Conservation (phyloP, 2,329 filamentous ascomycete species). For the Aspergillus ochraceoroseus region DNA sequence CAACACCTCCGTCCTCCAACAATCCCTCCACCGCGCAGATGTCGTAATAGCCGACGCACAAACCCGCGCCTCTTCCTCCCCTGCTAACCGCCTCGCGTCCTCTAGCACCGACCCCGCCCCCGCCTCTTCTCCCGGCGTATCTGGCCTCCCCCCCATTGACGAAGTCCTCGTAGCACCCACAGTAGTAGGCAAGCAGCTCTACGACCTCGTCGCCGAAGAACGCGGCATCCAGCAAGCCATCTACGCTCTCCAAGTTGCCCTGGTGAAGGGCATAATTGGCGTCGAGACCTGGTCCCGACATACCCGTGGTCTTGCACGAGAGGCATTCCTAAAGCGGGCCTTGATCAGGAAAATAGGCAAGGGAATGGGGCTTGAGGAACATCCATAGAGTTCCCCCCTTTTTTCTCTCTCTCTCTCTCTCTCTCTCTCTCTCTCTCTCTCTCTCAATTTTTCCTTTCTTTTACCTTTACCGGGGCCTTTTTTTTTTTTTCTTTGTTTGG, state of each 20-base stretch:
- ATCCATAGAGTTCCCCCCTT: neutral
- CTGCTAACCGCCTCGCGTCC: constrained; percentile 17
- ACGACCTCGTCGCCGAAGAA: constrained; percentile 83
- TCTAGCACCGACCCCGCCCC: constrained; percentile 31
- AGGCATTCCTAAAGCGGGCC: constrained; percentile 46
- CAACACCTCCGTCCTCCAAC: constrained; percentile 74
- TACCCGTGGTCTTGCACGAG: constrained; percentile 45
- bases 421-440: too few species aligned
- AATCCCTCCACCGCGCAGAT: constrained; percentile 73
- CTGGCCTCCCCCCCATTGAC: constrained; percentile 68
- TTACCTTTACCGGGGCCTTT: too few species aligned
- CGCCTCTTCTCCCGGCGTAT: constrained; percentile 21
- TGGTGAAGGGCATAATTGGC: constrained; percentile 44
- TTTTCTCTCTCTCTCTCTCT: too few species aligned
- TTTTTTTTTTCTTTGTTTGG: too few species aligned
- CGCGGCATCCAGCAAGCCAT: constrained; percentile 79
- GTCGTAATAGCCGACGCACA: constrained; percentile 68
- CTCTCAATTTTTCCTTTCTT: too few species aligned
- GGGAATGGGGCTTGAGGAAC: constrained; percentile 43
- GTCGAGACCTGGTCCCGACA: constrained; percentile 46
- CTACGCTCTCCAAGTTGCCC: constrained; percentile 54
- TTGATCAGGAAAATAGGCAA: constrained; percentile 45
- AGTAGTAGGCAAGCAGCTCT: constrained; percentile 87
- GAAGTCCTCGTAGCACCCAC: constrained; percentile 90
- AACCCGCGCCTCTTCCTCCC: constrained; percentile 44